Base-by-base conservation (phyloP, 2,329 filamentous ascomycete genomes). In the Endothia cerciana region DNA sequence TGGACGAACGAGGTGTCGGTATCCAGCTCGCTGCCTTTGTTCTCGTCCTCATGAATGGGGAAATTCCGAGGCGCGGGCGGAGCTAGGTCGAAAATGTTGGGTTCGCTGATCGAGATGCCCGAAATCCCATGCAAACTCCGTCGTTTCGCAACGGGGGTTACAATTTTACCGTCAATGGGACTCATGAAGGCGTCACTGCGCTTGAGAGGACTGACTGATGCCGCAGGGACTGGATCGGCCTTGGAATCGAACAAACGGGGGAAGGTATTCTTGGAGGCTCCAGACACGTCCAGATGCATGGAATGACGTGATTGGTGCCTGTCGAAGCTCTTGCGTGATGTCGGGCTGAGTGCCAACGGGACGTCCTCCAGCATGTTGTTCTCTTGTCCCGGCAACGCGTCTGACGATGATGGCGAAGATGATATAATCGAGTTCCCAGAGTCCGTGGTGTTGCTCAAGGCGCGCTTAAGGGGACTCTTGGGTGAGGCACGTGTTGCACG, bases 111-210 rank as follows among this genome's bases (percentile, higher is more conserved):
- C 56, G 83, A 83, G 69, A 89, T 82, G 71, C 80, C 86, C n/a
- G 89, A 83, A 53, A 89, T 85, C 60, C 90, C 90, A 75, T 97
- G 92, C 71, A 97, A 79, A 78, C 94, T 97, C 73, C 95, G 88
- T 70, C 95, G 87, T 82, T 97, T 97, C 57, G 94, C 92, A 67
- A 94, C 91, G 0, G 95, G 94, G 73, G 92, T 97, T 71, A 91
- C 91, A 64, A 91, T 83, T 72, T 85, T 90, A 36, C 88, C 84
- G 69, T 92, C 90, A 73, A 97, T 94, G 59, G 96, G 80, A 73
- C 92, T 93, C 91, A 97, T 94, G 61, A 90, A 90, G 53, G 91
- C 90, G 80, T 98, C 94, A 74, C 91, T 94, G 72, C 95, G 89
- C 83, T 98, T 97, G 71, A 98, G 81, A 5, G 94, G 94, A 75